These are phyloP conservation scores for Monoraphidium neglectum DNA, from an alignment of 139 green algal genomes.

Conservation along the genomic window DNA sequence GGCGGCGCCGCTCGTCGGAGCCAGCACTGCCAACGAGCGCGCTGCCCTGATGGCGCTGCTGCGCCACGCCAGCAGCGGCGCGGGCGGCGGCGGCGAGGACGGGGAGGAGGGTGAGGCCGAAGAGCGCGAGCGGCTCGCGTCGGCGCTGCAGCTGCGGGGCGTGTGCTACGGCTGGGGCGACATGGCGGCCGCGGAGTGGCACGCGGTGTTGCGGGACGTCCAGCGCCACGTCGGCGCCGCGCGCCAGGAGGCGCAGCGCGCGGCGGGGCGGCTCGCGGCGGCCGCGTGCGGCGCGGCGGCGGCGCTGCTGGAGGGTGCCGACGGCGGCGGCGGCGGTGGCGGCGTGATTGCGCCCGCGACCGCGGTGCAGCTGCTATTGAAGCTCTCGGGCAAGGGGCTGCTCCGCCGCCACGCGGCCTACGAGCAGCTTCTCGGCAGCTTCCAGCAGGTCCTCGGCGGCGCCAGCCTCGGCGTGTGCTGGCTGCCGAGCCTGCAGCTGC, in stretches of 20 bases:
- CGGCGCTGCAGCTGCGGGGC: slow-evolving; percentile 28
- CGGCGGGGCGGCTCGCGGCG: slow-evolving; percentile 9
- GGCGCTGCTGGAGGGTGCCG: slow-evolving; percentile 1
- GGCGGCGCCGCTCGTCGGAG: slow-evolving; percentile 6
- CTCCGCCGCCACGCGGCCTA: slow-evolving; percentile 20
- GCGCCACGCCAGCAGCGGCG: slow-evolving; percentile 25
- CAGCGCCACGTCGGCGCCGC: slow-evolving; percentile 12
- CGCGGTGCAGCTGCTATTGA: slow-evolving; percentile 40
- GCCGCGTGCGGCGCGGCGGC: slow-evolving; percentile 28
- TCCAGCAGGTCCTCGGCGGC: neutral
- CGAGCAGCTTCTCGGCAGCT: neutral
- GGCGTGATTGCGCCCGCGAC: slow-evolving; percentile 12
- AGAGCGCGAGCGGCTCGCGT: slow-evolving; percentile 8
- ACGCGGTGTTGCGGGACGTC: slow-evolving; percentile 30
- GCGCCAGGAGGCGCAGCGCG: slow-evolving; percentile 3
- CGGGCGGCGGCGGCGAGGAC: neutral
- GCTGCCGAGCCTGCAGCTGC: slow-evolving; percentile 32
- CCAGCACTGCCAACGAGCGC: slow-evolving; percentile 25
- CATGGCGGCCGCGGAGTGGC: slow-evolving; percentile 45
- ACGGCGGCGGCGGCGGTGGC: neutral
- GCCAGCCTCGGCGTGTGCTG: neutral
- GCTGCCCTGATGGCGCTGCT: slow-evolving; percentile 38
- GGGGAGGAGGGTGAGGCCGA: neutral
- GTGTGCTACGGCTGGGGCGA: slow-evolving; percentile 37
- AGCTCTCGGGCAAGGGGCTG: slow-evolving; percentile 25